phyloP scores from a whole-genome alignment of 1,284 basidiomycete species.

The Sanguinoderma infundibulare region DNA sequence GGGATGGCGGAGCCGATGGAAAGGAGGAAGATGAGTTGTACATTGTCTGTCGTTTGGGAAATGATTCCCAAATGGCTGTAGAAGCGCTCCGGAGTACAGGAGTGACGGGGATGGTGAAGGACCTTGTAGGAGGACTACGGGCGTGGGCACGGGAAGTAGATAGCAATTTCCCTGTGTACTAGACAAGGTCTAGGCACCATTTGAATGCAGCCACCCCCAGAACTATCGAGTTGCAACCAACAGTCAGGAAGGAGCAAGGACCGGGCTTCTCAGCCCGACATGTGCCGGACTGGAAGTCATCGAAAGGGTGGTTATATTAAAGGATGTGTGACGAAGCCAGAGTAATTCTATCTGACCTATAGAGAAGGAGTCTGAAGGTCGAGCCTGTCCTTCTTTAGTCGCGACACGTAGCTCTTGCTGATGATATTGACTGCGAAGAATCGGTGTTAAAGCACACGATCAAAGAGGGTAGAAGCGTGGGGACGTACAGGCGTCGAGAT shows the following conservation, averaged over 20 bases:
- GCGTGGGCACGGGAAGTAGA: slow-evolving; percentile 82
- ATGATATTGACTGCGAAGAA: slow-evolving; percentile 70
- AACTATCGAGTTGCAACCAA: background rate
- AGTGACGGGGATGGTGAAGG: slow-evolving; percentile 50
- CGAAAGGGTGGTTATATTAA: slow-evolving; percentile 16
- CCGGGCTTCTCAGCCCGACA: background rate
- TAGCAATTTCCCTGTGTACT: slow-evolving; percentile 80
- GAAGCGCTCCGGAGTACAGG: slow-evolving; percentile 61
- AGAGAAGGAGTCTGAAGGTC: slow-evolving; percentile 22
- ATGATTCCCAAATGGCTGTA: slow-evolving; percentile 91
- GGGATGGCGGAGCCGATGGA: background rate
- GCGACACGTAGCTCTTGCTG: slow-evolving; percentile 65
- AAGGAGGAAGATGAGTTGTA: slow-evolving; percentile 32
- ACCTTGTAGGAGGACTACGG: slow-evolving; percentile 79
- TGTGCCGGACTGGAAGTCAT: background rate
- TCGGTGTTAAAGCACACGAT: background rate
- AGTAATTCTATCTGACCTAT: background rate
- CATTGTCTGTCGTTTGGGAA: slow-evolving; percentile 89
- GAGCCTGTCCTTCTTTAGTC: slow-evolving; percentile 59
- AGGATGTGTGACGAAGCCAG: slow-evolving; percentile 1
- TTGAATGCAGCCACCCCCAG: background rate
- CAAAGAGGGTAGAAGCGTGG: background rate
- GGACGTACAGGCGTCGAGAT: slow-evolving; percentile 82
- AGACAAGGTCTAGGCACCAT: slow-evolving; percentile 43
- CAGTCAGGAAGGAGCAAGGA: background rate